Evolutionary conservation across 2,329 filamentous ascomycete species (phyloP).

Genomic region (Thelonectria discophora): DNA sequence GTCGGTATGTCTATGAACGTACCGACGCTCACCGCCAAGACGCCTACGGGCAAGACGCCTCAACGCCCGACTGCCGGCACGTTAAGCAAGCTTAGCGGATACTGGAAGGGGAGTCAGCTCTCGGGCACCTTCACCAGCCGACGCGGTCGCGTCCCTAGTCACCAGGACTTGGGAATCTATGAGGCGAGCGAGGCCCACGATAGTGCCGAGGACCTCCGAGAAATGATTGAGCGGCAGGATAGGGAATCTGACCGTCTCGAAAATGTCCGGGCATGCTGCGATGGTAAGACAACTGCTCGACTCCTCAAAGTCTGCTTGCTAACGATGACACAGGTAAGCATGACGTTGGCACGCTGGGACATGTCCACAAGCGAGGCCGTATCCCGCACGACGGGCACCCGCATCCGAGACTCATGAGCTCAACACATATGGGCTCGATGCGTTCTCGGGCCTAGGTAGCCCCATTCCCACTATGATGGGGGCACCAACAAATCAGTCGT

Average conservation of each 20-base stretch:
- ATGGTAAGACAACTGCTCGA: constrained; percentile 70
- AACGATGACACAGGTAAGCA: constrained; percentile 68
- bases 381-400: constrained; percentile 49
- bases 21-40: constrained; percentile 65
- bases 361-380: constrained; percentile 57
- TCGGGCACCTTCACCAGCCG: constrained; percentile 63
- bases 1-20: constrained; percentile 59
- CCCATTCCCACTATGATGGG: constrained; percentile 13
- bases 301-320: constrained; percentile 34
- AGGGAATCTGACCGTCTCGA: constrained; percentile 82
- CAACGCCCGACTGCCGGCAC: constrained; percentile 55
- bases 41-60: constrained; percentile 58
- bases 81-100: constrained; percentile 67
- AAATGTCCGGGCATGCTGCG: constrained; percentile 96
- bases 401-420: constrained; percentile 48
- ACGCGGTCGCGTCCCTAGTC: constrained; percentile 60
- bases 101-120: constrained; percentile 61
- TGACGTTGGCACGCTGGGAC: constrained; percentile 71
- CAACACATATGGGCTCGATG: constrained; percentile 49
- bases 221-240: constrained; percentile 81
- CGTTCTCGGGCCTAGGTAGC: constrained; percentile 47
- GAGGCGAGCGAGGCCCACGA: constrained; percentile 73
- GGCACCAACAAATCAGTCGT: constrained; percentile 18
- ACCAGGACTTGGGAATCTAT: constrained; percentile 61
- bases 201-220: constrained; percentile 83